Base-by-base conservation (phyloP, 805 yeast species). In the Hermanozyma aechmeae region DNA sequence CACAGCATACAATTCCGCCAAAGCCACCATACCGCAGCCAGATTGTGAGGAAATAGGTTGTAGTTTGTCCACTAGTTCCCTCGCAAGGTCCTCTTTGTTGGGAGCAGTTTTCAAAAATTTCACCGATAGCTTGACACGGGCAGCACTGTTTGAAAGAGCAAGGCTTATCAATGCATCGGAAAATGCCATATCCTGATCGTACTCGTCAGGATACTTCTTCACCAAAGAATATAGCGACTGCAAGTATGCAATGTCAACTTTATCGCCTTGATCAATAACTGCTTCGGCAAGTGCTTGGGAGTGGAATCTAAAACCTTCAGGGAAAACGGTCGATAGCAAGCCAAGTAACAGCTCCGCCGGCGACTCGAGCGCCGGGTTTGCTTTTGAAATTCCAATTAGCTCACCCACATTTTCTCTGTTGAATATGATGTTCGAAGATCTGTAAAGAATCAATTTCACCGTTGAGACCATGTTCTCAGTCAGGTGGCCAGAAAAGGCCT, bases 361-460 rank as follows among this genome's bases (percentile, higher is more conserved):
- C n/a, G n/a, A n/a, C n/a, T n/a, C n/a, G n/a, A n/a, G n/a, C n/a
- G n/a, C n/a, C n/a, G n/a, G n/a, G n/a, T n/a, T n/a, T n/a, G n/a
- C 60, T 31, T 60, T 64, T 5, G 71, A 55, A 20, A 61, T 43
- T 13, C 54, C 62, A n/a, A 81, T 51, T 4, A 82, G 52, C 12
- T 71, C 61, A 0, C 68, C 51, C 13, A 84, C 60, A 42, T 74
- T 80, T 13, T 83, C 70, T 41, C 70, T 68, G 55, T 84, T 86
- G 51, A 68, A 79, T 14, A 78, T 46, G 3, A 79, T 51, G 18
- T 70, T 61, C 0, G 87, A 67, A 0, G 79, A 51, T 38, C 95
- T 63, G 40, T 73, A 76, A 20, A 81, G 42, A 15, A 85, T 44
- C 2, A 79, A 51, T 39, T 73, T 70, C 34, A 83, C 56, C 11